Base-by-base conservation (phyloP, 78 protist species). In the Dictyostelium citrinum region DNA sequence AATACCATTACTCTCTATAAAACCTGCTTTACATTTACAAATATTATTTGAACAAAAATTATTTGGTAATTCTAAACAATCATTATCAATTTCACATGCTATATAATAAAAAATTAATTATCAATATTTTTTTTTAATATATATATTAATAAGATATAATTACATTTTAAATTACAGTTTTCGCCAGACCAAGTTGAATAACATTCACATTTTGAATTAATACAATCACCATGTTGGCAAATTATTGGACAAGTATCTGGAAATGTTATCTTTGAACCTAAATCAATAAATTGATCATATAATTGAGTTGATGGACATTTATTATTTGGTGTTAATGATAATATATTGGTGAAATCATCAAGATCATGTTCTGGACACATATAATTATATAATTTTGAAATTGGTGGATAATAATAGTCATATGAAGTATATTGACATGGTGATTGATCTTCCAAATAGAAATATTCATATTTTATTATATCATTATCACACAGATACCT, bases 1-100 rank as follows among this genome's bases (percentile, higher is more conserved):
- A 24, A 14, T 33, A 37, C 41, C 29, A 68, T 85, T 74, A 8
- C 1, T 76, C 0, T 17, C 8, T 29, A 33, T 20, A 64, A 39
- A 85, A 2, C 91, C 91, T 5, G 14, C 3, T 60, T 61, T 39
- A 60, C 91, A 85, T 58, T 24, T 16, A 76, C 91, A 85, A 33
- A 24, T 6, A 24, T 37, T 76, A 85, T 39, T 35, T 22, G 83
- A 39, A 20, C 79, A 74, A 35, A 2, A 17, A 60, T 82, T 74
- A 43, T 22, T n/a, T n/a, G 78, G 35, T 33, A 35, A 20, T 33
- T 49, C 58, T 16, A 12, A 20, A 58, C 84, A 80, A 24, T 80
- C 58, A 17, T 68, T 45, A 55, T 80, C 22, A 5, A 35, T 41
- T 11, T 24, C 20, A 58, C 75, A 49, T 35, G 27, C 31, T 80